Evolutionary conservation across 805 yeast genomes (phyloP), one percentile per base, ranked within the genome.

Genomic region (Myxozyma vanderwaltii): DNA sequence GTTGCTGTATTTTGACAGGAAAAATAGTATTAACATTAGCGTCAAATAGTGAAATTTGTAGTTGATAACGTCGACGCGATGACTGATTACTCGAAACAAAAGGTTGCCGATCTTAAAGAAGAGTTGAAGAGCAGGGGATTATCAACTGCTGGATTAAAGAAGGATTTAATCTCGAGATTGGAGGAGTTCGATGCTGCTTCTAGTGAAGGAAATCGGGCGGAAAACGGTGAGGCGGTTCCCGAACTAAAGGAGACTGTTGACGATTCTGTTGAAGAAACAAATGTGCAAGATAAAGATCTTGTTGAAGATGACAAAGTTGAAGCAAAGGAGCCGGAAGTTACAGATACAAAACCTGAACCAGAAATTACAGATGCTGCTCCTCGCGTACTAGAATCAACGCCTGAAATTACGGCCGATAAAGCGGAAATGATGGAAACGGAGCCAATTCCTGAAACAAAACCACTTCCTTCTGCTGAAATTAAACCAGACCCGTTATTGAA

Each of bases 91-190:
- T 46, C 67, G 17, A 55, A 71, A 54, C 58, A 65, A 17, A 75
- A 75, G 54, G 97, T 91, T 52, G 84, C 86, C 19, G 96, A 91
- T 76, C 80, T 92, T 73, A 91, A 89, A 72, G 96, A 88, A 63
- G 69, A 82, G 57, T 80, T 92, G 67, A 86, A 86, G 67, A 74
- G 79, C 23, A 84, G 85, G 62, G 87, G 86, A 0, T 80, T 92
- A 51, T 72, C 94, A 1, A 77, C 76, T 2, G 82, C 83, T 40
- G 98, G 98, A 23, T 85, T 89, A 67, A 92, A 92, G 73, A 84
- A 86, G 44, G 97, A 90, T 53, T 79, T 87, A 59, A 77, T 87
- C 55, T 80, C 80, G 31, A 79, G 92, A 49, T 79, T 87, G 59
- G 81, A 78, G 59, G 89, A 84, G 61, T 72, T 79, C 33, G 91